phyloP scores from a whole-genome alignment of 2,329 filamentous ascomycete species.

The Fonsecaea pugnacius region DNA sequence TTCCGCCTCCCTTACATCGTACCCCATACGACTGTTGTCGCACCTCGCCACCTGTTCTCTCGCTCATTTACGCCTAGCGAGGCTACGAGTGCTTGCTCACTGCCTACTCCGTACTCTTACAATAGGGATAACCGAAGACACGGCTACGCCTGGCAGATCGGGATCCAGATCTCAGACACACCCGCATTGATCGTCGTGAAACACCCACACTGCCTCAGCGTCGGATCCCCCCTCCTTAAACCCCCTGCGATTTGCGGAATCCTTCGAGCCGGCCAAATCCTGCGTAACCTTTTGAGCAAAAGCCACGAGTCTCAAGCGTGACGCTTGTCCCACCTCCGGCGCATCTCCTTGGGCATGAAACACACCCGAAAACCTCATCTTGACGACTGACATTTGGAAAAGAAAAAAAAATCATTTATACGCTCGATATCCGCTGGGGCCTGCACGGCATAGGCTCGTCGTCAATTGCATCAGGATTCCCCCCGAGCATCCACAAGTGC shows the following conservation, averaged over 20 bases:
- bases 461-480: conserved; percentile 23
- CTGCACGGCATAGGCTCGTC: conserved; percentile 14
- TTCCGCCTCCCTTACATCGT: background rate
- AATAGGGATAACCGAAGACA: conserved; percentile 12
- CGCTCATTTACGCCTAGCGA: conserved; percentile 7
- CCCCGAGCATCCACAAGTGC: conserved; percentile 11
- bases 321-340: conserved; percentile 22
- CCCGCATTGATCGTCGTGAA: conserved; percentile 22
- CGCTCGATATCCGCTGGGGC: conserved; percentile 4
- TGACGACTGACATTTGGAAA: conserved; percentile 4
- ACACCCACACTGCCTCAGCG: conserved; percentile 29
- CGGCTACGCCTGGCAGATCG: conserved; percentile 8
- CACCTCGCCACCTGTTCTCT: background rate
- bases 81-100: conserved; percentile 9
- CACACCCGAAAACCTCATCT: conserved; percentile 11
- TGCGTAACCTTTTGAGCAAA: background rate
- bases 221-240: background rate
- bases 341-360: conserved; percentile 23
- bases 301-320: conserved; percentile 11
- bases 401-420: background rate
- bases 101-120: background rate
- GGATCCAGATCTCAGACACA: conserved; percentile 12
- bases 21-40: background rate
- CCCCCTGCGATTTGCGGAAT: conserved; percentile 17
- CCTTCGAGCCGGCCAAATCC: conserved; percentile 3